Percentiles rank a stretch among this genome's conserved stretches.
These are phyloP conservation scores for Periconia sp. DNA, from an alignment of 2,329 filamentous ascomycete species.

Conservation along the genomic window DNA sequence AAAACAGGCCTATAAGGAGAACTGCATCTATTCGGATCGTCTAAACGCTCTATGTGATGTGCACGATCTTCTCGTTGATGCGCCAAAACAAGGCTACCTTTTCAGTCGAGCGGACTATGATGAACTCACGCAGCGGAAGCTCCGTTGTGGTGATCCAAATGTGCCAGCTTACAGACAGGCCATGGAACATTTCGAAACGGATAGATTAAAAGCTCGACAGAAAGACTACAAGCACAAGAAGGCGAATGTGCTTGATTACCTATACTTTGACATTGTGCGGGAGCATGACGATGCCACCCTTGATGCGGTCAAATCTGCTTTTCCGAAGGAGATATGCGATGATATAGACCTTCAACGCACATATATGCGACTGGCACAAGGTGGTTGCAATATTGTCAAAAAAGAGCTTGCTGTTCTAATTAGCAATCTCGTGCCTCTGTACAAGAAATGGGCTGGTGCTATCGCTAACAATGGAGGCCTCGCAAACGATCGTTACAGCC, in stretches of 20 bases:
- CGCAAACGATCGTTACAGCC: slow-evolving; percentile 17
- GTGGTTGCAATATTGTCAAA: not conserved
- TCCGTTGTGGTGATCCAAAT: slow-evolving; percentile 63
- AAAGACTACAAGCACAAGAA: slow-evolving; percentile 26
- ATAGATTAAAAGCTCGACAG: slow-evolving; percentile 20
- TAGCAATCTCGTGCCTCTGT: slow-evolving; percentile 4
- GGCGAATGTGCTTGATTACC: slow-evolving; percentile 66
- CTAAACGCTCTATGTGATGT: slow-evolving; percentile 43
- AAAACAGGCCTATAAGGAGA: slow-evolving; percentile 61
- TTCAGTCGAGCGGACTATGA: slow-evolving; percentile 56
- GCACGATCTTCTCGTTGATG: slow-evolving; percentile 55
- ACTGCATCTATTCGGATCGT: slow-evolving; percentile 26
- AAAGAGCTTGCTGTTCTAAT: slow-evolving; percentile 1
- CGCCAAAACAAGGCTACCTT: slow-evolving; percentile 54
- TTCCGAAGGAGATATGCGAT: slow-evolving; percentile 24
- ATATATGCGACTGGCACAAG: slow-evolving; percentile 4
- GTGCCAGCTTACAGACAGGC: slow-evolving; percentile 42
- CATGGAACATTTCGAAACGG: slow-evolving; percentile 29
- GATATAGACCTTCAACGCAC: slow-evolving; percentile 9
- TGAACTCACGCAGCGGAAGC: slow-evolving; percentile 58
- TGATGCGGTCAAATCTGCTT: slow-evolving; percentile 24
- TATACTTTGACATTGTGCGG: slow-evolving; percentile 63
- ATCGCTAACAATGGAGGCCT: slow-evolving; percentile 2
- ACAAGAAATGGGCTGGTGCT: slow-evolving; percentile 14
- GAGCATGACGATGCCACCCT: slow-evolving; percentile 43